A percentile compares a stretch with the other conserved stretches of the same genome.
Evolutionary conservation across 768 basidiomycete species (phyloP).

Genomic region (Lepiota brunneoincarnata): DNA sequence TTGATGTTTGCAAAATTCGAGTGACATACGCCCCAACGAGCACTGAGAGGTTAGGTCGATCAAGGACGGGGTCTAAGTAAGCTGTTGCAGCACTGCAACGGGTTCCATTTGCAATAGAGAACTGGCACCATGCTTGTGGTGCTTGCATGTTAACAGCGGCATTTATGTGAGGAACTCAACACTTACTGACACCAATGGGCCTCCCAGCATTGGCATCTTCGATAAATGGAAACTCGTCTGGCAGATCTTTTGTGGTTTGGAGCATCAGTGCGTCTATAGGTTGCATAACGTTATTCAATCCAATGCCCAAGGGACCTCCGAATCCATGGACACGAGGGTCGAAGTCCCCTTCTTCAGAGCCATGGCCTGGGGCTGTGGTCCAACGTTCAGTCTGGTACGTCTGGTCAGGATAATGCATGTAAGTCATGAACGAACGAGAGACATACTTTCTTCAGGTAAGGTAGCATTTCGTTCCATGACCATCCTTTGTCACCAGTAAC

Average conservation of each 20-base stretch:
- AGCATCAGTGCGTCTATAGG: neutral
- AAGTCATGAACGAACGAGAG: neutral
- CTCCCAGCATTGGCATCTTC: conserved; percentile 13
- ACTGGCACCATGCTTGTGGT: no score
- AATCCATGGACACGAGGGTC: conserved; percentile 12
- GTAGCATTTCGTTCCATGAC: conserved; percentile 21
- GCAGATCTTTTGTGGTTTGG: conserved; percentile 9
- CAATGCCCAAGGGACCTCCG: conserved; percentile 8
- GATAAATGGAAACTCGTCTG: conserved; percentile 11
- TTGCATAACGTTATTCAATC: neutral
- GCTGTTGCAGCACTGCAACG: no score
- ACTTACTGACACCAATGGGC: no score
- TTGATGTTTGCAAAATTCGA: neutral
- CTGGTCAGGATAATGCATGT: neutral
- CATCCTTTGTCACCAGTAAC: conserved; percentile 20
- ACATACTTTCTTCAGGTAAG: conserved; percentile 19
- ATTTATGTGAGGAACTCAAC: no score
- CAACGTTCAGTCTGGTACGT: neutral
- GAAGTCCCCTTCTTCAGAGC: conserved; percentile 3
- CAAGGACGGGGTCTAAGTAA: no score
- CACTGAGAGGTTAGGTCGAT: conserved; percentile 6
- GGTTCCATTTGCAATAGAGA: no score
- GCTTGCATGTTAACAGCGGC: no score
- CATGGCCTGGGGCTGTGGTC: neutral
- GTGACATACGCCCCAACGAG: conserved; percentile 3